Base-by-base conservation (phyloP, 2,329 filamentous ascomycete genomes). In the Fusarium sp. region DNA sequence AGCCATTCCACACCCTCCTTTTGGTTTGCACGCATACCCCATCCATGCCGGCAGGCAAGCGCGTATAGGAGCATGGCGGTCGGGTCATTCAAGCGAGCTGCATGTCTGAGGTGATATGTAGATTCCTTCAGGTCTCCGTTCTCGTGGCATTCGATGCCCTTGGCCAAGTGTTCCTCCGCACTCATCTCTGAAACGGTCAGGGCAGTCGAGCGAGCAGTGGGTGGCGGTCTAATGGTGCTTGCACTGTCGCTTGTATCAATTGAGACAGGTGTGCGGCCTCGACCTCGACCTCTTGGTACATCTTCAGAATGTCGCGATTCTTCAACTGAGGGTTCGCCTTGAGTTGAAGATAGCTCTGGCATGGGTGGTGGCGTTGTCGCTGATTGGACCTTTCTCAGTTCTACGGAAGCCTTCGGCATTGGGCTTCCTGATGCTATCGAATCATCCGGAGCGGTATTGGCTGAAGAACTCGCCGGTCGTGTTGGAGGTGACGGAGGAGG, bases 61-160 rank as follows among this genome's bases (percentile, higher is more conserved):
- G 95, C 96, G 78, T 97, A 99, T 32, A 98, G 84, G 14, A 99
- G 87, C 96, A 99, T 99, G 22, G 91, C 96, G 0, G 95, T 97
- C 1, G 96, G 92, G 59, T 97, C 88, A 46, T 93, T 92, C 57
- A 92, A 90, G 72, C 90, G 89, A 1, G 96, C 95, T 6, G 96
- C 96, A 62, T 97, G 87, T 33, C 96, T 91, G 44, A 99, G 86
- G 76, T 99, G 96, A 76, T 98, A 99, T 1, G 96, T 98, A 0
- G 95, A 98, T 79, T 98, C 94, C 67, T 94, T 94, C 30, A 97
- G 83, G 13, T 92, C 90, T 19, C 95, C 95, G 46, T 90, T 89
- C 76, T 97, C 93, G 75, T 99, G 96, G 62, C 93, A 90, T 65
- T 93, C 90, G 58, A 99, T 96, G 10, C 93, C 96, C 80, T 95